Evolutionary conservation across 192 early-diverging fungal species (phyloP), one percentile per base, ranked within the genome.

Genomic region (Coemansia sp.): DNA sequence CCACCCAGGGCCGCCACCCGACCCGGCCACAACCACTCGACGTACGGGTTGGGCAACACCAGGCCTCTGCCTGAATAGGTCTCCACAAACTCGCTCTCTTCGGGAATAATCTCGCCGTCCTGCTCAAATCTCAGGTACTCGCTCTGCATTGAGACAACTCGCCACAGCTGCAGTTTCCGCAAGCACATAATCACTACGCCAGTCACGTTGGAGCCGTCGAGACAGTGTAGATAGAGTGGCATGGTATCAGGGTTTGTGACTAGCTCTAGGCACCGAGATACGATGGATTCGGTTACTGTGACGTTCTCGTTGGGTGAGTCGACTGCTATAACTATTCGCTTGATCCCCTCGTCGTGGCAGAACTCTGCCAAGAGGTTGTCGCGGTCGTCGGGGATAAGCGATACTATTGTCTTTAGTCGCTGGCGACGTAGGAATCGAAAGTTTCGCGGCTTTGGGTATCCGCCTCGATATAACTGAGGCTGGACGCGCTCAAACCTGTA

Each of bases 91-190:
- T 84, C 82, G 72, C 76, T 84, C 21, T 84, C 82, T 42, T 84
- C 82, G 0, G 76, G 73, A 15, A 84, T 76, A 34, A 84, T 84
- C 68, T 84, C 77, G 62, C 82, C 82, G 25, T 84, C 71, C 37
- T 79, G 82, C 63, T 84, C 82, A 41, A 80, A 92, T 77, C 92
- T 78, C 55, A 89, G 44, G 41, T 91, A 94, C 85, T 94, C 92
- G 42, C 86, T 85, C 72, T 92, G 85, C 15, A 87, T 84, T 23
- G 87, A 87, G 9, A 91, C 84, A 29, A 89, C 70, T 11, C 87
- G 90, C 96, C 96, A 98, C 68, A 92, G 86, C 84, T 97, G 94
- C 48, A 99, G 74, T 67, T 94, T 96, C 37, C 97, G 87, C 66
- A 99, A 67, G 73, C 93, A 95, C 70, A 92, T 90, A 12, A 96